Base-by-base conservation (phyloP, 495 filamentous ascomycete genomes). In the Aspergillus avenaceus region DNA sequence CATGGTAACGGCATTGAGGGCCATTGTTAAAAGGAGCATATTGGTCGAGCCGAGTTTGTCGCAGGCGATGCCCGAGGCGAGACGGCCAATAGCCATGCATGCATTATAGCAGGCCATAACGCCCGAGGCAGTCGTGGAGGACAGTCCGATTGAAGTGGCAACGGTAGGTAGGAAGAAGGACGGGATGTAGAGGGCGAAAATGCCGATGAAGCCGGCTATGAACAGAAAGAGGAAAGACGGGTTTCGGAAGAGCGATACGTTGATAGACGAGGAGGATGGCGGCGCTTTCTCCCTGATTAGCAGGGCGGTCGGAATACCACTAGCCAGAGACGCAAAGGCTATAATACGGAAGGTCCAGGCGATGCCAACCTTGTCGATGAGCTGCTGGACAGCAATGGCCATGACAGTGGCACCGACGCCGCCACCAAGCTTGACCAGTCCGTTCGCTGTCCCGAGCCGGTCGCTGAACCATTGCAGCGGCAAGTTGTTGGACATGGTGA, bases 341-440 rank as follows among this genome's bases (percentile, higher is more conserved):
- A 45, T 13, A 8, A 29, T 32, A 11, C 28, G 26, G 26, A 45
- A 45, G 12, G 42, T 45, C 42, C 26, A 45, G n/a, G 25, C n/a
- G 25, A 45, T 27, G 4, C 42, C 42, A 12, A 45, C n/a, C 21
- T 12, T 31, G 3, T 45, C 28, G 14, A 16, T 45, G n/a, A 45
- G 42, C 16, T n/a, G n/a, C n/a, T 32, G n/a, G 7, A 32, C 24
- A 13, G 14, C 42, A 21, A 45, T 9, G 9, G 42, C 25, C 14
- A 45, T 27, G 16, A 45, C 42, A n/a, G 42, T 45, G 4, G 25
- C 42, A 16, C 42, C 42, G 19, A 45, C 18, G 19, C 42, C 42
- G 3, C 42, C 42, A 16, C 25, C 28, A 5, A 29, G 25, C 42
- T 29, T 45, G 23, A 45, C 25, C 1, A 45, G 14, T 13, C 42